Conservation (phyloP, 2,329 filamentous ascomycete species). For the Beauveria varroae region DNA sequence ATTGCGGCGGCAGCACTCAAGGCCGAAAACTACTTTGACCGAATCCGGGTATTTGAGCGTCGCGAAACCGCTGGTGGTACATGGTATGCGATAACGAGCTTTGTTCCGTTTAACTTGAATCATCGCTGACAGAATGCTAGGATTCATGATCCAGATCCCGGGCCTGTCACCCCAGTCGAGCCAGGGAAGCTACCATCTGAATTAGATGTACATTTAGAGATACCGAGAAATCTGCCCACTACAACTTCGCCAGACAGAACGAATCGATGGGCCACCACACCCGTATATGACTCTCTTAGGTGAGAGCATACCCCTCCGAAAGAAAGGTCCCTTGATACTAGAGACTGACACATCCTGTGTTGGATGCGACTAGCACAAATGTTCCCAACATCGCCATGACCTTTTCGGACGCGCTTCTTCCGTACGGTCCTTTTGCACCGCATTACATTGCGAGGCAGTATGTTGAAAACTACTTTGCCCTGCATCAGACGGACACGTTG, state of each 20-base stretch:
- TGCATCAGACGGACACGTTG: conserved; percentile 37
- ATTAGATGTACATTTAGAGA: conserved; percentile 36
- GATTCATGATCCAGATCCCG: conserved; percentile 43
- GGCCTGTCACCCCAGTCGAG: conserved; percentile 23
- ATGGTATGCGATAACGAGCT: conserved; percentile 24
- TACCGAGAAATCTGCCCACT: conserved; percentile 35
- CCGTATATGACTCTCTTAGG: conserved; percentile 45
- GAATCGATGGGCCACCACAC: conserved; percentile 39
- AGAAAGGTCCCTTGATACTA: not conserved
- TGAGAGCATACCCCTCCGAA: conserved; percentile 20
- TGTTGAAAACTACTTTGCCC: conserved; percentile 47
- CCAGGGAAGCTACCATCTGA: conserved; percentile 38
- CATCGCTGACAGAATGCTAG: conserved; percentile 20
- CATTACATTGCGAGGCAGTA: conserved; percentile 49
- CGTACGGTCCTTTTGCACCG: conserved; percentile 49
- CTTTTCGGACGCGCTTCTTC: conserved; percentile 44
- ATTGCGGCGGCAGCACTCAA: conserved; percentile 39
- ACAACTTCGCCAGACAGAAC: conserved; percentile 33
- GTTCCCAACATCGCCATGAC: conserved; percentile 50
- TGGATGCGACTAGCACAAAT: conserved; percentile 36
- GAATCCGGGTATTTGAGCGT: conserved; percentile 34
- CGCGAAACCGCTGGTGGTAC: conserved; percentile 36
- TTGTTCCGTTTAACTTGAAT: not conserved
- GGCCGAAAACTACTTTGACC: conserved; percentile 35
- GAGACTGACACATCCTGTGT: not conserved